Conservation (phyloP, 2,329 filamentous ascomycete species). For the Coniella vitis region DNA sequence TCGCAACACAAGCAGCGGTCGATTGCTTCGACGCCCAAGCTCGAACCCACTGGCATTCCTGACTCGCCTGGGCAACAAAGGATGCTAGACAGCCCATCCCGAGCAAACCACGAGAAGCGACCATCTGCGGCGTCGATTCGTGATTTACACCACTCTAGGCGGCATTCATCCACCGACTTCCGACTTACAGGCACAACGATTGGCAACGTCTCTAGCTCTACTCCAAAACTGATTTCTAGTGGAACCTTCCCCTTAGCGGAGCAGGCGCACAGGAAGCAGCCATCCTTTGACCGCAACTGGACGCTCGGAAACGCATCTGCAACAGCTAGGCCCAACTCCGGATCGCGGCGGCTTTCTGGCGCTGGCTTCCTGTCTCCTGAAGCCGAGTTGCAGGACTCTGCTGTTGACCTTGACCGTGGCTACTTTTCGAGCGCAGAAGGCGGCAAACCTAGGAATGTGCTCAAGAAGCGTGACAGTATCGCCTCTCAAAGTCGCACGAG, state of each 20-base stretch:
- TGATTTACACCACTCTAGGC: constrained; percentile 74
- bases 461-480: constrained; percentile 69
- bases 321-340: constrained; percentile 13
- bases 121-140: constrained; percentile 79
- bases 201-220: constrained; percentile 22
- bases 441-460: constrained; percentile 69
- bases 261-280: constrained; percentile 53
- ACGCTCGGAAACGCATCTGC: constrained; percentile 49
- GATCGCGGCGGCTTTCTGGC: constrained; percentile 42
- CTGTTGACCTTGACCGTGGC: constrained; percentile 69
- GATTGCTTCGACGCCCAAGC: constrained; percentile 41
- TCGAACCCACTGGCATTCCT: constrained; percentile 33
- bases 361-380: constrained; percentile 45
- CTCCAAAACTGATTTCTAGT: constrained; percentile 37
- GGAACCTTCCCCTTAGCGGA: constrained; percentile 36
- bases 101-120: constrained; percentile 40
- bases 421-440: constrained; percentile 90
- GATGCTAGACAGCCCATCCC: constrained; percentile 39
- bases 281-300: constrained; percentile 66
- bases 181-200: constrained; percentile 35
- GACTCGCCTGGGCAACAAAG: constrained; percentile 33
- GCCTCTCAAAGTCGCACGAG: constrained; percentile 61
- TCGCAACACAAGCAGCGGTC: constrained; percentile 45
- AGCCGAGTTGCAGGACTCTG: constrained; percentile 38
- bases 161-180: constrained; percentile 82